Conservation (phyloP, 75 land plant species). For the Pseudotsuga menziesii region DNA sequence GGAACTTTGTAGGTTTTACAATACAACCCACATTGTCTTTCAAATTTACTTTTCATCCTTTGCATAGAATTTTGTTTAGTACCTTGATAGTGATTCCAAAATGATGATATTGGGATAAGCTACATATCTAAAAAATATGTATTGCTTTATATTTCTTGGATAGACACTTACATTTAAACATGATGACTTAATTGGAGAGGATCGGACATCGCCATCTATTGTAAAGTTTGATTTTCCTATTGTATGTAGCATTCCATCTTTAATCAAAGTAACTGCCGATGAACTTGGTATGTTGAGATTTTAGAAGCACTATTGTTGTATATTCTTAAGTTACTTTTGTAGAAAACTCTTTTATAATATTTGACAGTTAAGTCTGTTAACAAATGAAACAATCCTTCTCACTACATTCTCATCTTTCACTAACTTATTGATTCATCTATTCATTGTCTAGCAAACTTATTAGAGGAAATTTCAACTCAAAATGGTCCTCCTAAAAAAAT, state of each 20-base stretch:
- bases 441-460: too few relatives aligned
- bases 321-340: not conserved
- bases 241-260: not conserved
- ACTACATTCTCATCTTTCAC: not conserved
- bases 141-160: constrained; percentile 11
- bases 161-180: constrained; percentile 29
- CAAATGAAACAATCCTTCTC: not conserved
- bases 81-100: not conserved
- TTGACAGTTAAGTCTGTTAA: not conserved
- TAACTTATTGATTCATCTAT: too few relatives aligned
- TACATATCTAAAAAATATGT: not conserved
- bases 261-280: too few relatives aligned
- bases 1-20: constrained; percentile 37
- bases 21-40: not conserved
- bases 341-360: not conserved
- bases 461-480: too few relatives aligned
- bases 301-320: constrained; percentile 10
- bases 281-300: constrained; percentile 49
- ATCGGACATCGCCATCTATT: too few relatives aligned
- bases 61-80: not conserved
- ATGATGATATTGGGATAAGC: not conserved
- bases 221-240: too few relatives aligned
- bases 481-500: too few relatives aligned
- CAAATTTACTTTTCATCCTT: constrained; percentile 10
- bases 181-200: too few relatives aligned